These are phyloP conservation scores for Pseudohyphozyma bogoriensis DNA, from an alignment of 768 basidiomycete species.

Conservation along the genomic window DNA sequence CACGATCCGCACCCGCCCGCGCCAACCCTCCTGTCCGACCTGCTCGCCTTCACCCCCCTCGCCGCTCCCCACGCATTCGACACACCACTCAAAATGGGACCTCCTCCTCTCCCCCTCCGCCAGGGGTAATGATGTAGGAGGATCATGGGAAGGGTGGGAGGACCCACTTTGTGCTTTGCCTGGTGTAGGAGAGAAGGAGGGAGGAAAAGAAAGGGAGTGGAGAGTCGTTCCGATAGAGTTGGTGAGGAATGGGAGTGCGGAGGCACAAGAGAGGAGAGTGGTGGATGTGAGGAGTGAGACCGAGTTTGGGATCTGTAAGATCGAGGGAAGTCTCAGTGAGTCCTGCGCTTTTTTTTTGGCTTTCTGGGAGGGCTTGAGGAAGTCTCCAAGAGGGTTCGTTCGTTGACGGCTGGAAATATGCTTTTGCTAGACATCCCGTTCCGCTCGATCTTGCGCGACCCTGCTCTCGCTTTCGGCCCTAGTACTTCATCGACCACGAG, in stretches of 20 bases:
- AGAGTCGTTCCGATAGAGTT: background rate
- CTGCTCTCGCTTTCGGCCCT: conserved; percentile 1
- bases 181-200: background rate
- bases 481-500: background rate
- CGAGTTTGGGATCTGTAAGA: conserved; percentile 23
- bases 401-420: too few relatives aligned
- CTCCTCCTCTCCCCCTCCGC: conserved; percentile 8
- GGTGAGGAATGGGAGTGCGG: background rate
- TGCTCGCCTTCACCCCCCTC: conserved; percentile 47
- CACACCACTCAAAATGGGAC: conserved; percentile 6
- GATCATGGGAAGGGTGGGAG: conserved; percentile 13
- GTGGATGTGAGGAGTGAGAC: conserved; percentile 20
- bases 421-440: conserved; percentile 20
- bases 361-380: background rate
- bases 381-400: too few relatives aligned
- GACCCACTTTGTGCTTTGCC: conserved; percentile 19
- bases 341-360: background rate
- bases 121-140: too few relatives aligned
- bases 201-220: background rate
- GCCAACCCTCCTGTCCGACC: conserved; percentile 59
- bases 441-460: conserved; percentile 7
- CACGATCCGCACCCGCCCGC: conserved; percentile 64
- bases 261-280: background rate
- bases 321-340: conserved; percentile 23
- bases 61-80: background rate